Base-by-base conservation (phyloP, 805 yeast species). In the Kodamaea kakaduensis region DNA sequence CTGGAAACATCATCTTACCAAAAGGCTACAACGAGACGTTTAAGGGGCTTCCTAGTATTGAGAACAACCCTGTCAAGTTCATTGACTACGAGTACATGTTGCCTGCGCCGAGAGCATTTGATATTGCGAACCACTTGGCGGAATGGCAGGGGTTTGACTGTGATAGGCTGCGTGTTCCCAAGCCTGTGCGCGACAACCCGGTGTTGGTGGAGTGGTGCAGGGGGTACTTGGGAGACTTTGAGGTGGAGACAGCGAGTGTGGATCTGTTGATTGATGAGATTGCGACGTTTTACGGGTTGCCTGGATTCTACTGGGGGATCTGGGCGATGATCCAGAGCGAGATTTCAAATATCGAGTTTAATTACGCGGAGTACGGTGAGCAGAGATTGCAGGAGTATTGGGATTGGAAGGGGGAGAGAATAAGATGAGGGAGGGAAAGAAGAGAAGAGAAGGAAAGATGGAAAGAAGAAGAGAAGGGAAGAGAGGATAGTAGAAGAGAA, bases 101-200 rank as follows among this genome's bases (percentile, higher is more conserved):
- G 42, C 81, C 80, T 8, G 83, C 82, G 3, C 85, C 87, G 4
- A 56, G 88, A 31, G 87, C 84, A 0, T 81, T 80, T 50, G 88
- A 81, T 50, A 77, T 81, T 15, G 81, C 87, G 9, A 81, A 81
- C 45, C 88, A 81, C 55, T 75, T 81, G 44, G 78, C 79, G 52
- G 88, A 81, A 52, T 81, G 89, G 87, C 93, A 83, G 53, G 93
- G 93, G 2, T 82, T 81, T 47, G 77, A 79, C 42, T 84, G 93
- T 53, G 78, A 78, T 44, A 67, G 72, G 16, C 54, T 66, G 9
- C 71, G 71, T 6, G 79, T 83, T 25, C 87, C 87, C 0, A 50
- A 54, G 6, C 82, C 84, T 1, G 38, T 64, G 0, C 43, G 40
- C 6, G 38, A 50, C 3, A 75, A 78, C 44, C 58, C 58, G 1